Conservation (phyloP, 768 basidiomycete species). For the Russula lepida region DNA sequence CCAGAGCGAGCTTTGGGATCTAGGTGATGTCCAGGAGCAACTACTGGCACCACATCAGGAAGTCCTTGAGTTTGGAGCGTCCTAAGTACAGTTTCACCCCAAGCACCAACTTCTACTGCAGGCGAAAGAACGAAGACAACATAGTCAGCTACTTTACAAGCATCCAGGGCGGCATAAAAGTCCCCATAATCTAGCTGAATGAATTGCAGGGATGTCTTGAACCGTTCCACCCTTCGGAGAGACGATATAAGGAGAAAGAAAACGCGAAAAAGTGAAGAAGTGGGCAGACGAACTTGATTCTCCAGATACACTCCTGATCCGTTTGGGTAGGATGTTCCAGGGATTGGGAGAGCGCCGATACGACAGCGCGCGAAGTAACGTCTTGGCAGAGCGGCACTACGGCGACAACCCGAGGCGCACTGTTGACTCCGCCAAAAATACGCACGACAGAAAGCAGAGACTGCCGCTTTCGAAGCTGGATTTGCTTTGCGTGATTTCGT, state of each 20-base stretch:
- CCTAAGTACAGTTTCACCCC: conserved; percentile 84
- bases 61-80: conserved; percentile 87
- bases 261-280: conserved; percentile 1
- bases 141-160: conserved; percentile 84
- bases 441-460: conserved; percentile 60
- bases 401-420: conserved; percentile 78
- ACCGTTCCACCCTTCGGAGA: conserved; percentile 63
- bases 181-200: conserved; percentile 62
- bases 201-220: conserved; percentile 88
- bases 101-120: conserved; percentile 68
- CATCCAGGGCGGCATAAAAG: conserved; percentile 75
- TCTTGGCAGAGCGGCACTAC: conserved; percentile 77
- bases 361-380: conserved; percentile 43
- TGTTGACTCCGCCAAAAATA: conserved; percentile 72
- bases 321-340: conserved; percentile 48
- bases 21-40: conserved; percentile 45
- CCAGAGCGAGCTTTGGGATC: conserved; percentile 57
- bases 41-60: conserved; percentile 70
- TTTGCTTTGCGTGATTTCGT: conserved; percentile 79
- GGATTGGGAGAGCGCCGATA: conserved; percentile 49
- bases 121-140: conserved; percentile 79
- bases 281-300: conserved; percentile 47
- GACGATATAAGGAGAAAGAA: not conserved
- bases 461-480: conserved; percentile 62
- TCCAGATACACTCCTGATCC: conserved; percentile 51